Evolutionary conservation across 2,329 filamentous ascomycete species (phyloP).

Genomic region (Paramyrothecium sp.): DNA sequence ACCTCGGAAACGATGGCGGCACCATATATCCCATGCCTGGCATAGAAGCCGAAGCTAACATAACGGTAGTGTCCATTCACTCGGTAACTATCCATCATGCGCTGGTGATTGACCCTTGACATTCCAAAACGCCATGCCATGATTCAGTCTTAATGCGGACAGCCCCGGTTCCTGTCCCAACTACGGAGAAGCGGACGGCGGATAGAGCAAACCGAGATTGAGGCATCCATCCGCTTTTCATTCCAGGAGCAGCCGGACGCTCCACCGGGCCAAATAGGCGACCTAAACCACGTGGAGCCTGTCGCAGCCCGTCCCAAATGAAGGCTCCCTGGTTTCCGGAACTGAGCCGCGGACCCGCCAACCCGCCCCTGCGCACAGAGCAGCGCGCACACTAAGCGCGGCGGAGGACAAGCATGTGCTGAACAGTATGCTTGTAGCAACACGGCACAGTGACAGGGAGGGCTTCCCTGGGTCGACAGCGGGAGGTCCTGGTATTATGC

Average conservation of each 20-base stretch:
- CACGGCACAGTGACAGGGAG: too few species aligned
- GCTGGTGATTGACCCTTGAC: not conserved
- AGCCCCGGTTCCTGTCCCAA: not conserved
- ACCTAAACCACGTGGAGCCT: slow-evolving; percentile 24
- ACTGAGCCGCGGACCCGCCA: slow-evolving; percentile 24
- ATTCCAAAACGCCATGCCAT: not conserved
- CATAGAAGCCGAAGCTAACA: too few species aligned
- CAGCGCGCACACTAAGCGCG: not conserved
- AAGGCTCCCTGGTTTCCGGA: slow-evolving; percentile 21
- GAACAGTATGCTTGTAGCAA: too few species aligned
- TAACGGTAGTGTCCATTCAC: too few species aligned
- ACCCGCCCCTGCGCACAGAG: not conserved
- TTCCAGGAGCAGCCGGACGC: slow-evolving; percentile 7
- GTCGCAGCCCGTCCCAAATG: slow-evolving; percentile 14
- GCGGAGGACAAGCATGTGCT: too few species aligned
- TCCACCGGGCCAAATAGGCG: slow-evolving; percentile 20
- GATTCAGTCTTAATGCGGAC: not conserved
- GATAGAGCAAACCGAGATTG: not conserved
- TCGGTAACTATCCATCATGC: not conserved
- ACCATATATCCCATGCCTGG: too few species aligned
- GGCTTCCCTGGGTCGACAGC: too few species aligned
- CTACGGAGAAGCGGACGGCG: not conserved
- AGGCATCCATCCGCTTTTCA: not conserved
- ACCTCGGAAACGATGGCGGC: too few species aligned
- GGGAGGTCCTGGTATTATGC: too few species aligned